Base-by-base conservation (phyloP, 169 alveolate genomes). In the Babesia bigemina region DNA sequence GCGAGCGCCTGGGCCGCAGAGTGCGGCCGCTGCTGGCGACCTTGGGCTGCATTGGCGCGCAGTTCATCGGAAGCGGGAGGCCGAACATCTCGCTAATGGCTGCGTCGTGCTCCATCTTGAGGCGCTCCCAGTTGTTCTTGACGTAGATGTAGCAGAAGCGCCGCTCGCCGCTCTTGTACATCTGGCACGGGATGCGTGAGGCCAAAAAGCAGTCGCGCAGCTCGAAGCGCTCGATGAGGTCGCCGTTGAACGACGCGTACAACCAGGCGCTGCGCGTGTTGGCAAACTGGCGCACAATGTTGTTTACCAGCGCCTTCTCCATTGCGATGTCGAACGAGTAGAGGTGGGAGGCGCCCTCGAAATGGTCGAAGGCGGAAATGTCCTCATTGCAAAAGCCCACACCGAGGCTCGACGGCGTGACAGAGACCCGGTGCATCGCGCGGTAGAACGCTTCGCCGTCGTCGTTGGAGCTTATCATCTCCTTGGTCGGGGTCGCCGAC, bases 301-400 rank as follows among this genome's bases (percentile, higher is more conserved):
- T 84, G 77, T 91, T 92, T 12, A 92, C 91, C 60, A 92, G 91
- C 24, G 95, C 90, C 63, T 90, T 84, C 59, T 92, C 95, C 96
- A 92, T 92, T 47, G 96, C 96, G 42, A 92, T 91, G 67, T 92
- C 96, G 71, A 92, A 92, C 21, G 94, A 87, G 78, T 92, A 92
- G 52, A 90, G 73, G 75, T 92, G 96, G n/a, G 95, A 92, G 22
- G 92, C 96, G 11, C 95, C 95, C 57, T 92, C 93, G 28, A 89
- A 70, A 49, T 85, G 61, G 67, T 86, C 93, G 65, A 91, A 87
- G 4, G 91, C 85, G 4, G 95, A 76, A n/a, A 92, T 86, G 63
- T 92, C 96, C 57, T 91, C 96, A 47, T 90, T 91, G 45, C 85
- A 62, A 57, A 92, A 92, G n/a, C 91, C 95, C 52, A 91, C 63